phyloP scores from a whole-genome alignment of 129 eudicot genomes.

The Saposhnikovia divaricata region DNA sequence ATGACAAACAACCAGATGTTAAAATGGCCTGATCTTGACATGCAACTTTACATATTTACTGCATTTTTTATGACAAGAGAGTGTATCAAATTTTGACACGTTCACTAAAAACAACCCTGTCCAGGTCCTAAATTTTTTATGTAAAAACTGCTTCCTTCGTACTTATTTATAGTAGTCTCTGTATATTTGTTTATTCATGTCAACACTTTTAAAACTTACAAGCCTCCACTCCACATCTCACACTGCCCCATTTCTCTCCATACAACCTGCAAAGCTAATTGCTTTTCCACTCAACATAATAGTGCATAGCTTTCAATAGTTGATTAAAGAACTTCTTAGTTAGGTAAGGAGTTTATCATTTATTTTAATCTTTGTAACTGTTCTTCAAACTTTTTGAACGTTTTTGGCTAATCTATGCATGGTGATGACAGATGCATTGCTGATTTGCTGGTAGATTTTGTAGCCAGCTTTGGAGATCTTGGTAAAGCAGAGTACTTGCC shows the following conservation, averaged over 20 bases:
- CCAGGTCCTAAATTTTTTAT: no score
- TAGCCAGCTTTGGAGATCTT: neutral
- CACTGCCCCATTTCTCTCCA: neutral
- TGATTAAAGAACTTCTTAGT: neutral
- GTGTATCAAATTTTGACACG: neutral
- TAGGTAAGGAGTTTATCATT: neutral
- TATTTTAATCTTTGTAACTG: neutral
- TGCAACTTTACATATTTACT: neutral
- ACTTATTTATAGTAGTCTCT: neutral
- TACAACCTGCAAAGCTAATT: neutral
- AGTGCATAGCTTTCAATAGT: neutral
- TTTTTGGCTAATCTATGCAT: neutral
- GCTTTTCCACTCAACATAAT: neutral
- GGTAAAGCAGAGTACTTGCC: neutral
- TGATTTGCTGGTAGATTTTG: neutral
- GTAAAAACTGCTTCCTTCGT: neutral
- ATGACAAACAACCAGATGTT: neutral
- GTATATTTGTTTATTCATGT: neutral
- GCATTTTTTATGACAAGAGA: neutral
- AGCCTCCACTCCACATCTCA: neutral
- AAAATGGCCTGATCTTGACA: neutral
- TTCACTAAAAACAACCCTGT: neutral
- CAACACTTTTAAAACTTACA: neutral
- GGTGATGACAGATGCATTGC: constrained; percentile 4
- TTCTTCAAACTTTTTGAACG: neutral